phyloP scores from a whole-genome alignment of 805 yeast genomes.

The Maudiozyma turicensis region DNA sequence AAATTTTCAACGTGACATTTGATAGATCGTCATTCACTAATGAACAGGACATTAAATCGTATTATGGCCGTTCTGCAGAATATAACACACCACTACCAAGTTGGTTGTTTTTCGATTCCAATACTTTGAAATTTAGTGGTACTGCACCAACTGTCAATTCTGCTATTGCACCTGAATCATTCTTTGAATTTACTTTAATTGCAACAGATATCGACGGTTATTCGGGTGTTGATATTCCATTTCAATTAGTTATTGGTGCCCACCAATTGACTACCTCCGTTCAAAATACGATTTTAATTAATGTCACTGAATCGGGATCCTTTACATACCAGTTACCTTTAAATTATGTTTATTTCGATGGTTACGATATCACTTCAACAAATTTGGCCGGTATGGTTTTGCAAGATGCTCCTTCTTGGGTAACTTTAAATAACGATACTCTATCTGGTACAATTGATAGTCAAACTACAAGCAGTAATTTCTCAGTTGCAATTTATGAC shows the following conservation, averaged over 20 bases:
- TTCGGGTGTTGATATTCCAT: slow-evolving; percentile 59
- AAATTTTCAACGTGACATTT: slow-evolving; percentile 56
- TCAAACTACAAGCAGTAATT: slow-evolving; percentile 26
- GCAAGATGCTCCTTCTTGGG: slow-evolving; percentile 52
- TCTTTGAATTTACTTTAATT: slow-evolving; percentile 59
- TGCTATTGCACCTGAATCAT: slow-evolving; percentile 75
- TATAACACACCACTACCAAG: slow-evolving; percentile 84
- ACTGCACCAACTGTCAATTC: slow-evolving; percentile 83
- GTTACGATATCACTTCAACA: slow-evolving; percentile 33
- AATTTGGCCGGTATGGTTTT: slow-evolving; percentile 48
- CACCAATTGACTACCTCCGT: slow-evolving; percentile 66
- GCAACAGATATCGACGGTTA: slow-evolving; percentile 73
- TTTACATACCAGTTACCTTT: slow-evolving; percentile 55
- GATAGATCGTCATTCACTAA: slow-evolving; percentile 48
- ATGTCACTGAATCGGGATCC: slow-evolving; percentile 54
- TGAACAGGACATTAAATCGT: slow-evolving; percentile 39
- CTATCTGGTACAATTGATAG: slow-evolving; percentile 51
- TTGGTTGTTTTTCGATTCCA: slow-evolving; percentile 68
- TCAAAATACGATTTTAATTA: slow-evolving; percentile 46
- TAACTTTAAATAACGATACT: slow-evolving; percentile 35
- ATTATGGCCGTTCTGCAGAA: slow-evolving; percentile 61
- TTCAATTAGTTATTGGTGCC: slow-evolving; percentile 76
- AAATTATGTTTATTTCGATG: slow-evolving; percentile 55
- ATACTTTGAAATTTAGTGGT: slow-evolving; percentile 64
- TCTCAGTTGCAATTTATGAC: slow-evolving; percentile 52